Conservation (phyloP, 768 basidiomycete genomes). For the Tulasnella sp. region DNA sequence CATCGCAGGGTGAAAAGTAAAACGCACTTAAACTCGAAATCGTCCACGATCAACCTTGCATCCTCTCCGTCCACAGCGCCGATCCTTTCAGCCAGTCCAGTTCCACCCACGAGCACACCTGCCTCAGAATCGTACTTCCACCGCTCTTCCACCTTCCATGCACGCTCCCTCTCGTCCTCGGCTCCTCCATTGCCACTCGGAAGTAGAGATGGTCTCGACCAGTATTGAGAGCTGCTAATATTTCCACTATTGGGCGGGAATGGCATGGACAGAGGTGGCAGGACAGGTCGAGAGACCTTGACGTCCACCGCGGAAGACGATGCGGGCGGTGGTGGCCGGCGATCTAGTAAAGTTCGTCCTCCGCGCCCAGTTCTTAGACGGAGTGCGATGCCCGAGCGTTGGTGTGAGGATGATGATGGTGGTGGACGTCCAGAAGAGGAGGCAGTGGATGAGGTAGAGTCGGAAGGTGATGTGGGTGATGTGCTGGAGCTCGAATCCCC, state of each 20-base stretch:
- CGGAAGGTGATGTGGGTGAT: conserved; percentile 7
- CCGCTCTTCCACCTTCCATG: conserved; percentile 26
- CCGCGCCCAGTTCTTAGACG: conserved; percentile 75
- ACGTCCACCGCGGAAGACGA: neutral
- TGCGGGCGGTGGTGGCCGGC: conserved; percentile 31
- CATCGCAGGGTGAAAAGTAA: neutral
- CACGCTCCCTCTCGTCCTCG: conserved; percentile 18
- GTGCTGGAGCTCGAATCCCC: conserved; percentile 22
- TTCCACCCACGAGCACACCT: conserved; percentile 24
- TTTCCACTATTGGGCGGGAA: neutral
- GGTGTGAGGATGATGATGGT: conserved; percentile 26
- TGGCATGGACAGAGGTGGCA: conserved; percentile 14
- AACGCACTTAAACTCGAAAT: conserved; percentile 23
- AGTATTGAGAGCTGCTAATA: neutral
- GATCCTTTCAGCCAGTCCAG: conserved; percentile 23
- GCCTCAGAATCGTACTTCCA: conserved; percentile 29
- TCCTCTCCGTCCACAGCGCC: conserved; percentile 11
- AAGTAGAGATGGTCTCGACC: conserved; percentile 17
- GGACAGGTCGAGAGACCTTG: neutral
- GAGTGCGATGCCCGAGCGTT: conserved; percentile 27
- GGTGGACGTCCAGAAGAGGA: conserved; percentile 22
- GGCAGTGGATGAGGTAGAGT: conserved; percentile 16
- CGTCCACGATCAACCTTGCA: conserved; percentile 30
- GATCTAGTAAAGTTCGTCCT: conserved; percentile 66
- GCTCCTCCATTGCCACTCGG: conserved; percentile 7